Conservation (phyloP, 2,329 filamentous ascomycete species). For the Cryoendolithus antarcticus region DNA sequence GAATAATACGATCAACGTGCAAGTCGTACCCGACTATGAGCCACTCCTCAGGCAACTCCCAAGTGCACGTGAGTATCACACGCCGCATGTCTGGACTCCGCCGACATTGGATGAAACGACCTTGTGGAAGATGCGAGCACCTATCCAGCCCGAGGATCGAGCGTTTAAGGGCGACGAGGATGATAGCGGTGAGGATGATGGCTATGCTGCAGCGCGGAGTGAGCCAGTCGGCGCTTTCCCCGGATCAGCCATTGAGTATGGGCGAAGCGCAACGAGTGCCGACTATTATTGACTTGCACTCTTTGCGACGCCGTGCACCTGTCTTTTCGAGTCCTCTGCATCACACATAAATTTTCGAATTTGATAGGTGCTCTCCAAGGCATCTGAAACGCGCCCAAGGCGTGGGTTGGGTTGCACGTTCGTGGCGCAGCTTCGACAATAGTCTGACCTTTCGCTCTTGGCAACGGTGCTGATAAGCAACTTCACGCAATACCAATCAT, state of each 20-base stretch:
- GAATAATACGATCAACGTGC: constrained; percentile 87
- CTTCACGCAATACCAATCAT: no score
- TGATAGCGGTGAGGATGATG: constrained; percentile 32
- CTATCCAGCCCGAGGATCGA: constrained; percentile 37
- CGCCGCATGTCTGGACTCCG: constrained; percentile 53
- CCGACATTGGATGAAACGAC: constrained; percentile 52
- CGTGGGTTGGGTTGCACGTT: no score
- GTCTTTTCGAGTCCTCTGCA: no score
- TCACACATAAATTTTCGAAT: no score
- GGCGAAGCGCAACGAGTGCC: constrained; percentile 16
- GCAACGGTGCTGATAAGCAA: no score
- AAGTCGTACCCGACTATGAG: constrained; percentile 58
- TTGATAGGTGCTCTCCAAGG: no score
- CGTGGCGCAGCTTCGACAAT: no score
- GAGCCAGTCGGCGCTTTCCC: constrained; percentile 40
- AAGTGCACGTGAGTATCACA: constrained; percentile 76
- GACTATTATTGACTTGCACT: constrained; percentile 15
- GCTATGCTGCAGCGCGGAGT: constrained; percentile 10
- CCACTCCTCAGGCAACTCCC: constrained; percentile 69
- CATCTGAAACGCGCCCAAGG: no score
- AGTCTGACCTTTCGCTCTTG: no score
- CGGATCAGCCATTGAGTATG: constrained; percentile 26
- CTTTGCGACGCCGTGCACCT: no score
- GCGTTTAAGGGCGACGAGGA: constrained; percentile 33
- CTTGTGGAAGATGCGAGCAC: constrained; percentile 47